Percentiles rank a stretch among this genome's conserved stretches.
Conservation (phyloP, 2,329 filamentous ascomycete genomes). For the Fusarium gaditjirri region DNA sequence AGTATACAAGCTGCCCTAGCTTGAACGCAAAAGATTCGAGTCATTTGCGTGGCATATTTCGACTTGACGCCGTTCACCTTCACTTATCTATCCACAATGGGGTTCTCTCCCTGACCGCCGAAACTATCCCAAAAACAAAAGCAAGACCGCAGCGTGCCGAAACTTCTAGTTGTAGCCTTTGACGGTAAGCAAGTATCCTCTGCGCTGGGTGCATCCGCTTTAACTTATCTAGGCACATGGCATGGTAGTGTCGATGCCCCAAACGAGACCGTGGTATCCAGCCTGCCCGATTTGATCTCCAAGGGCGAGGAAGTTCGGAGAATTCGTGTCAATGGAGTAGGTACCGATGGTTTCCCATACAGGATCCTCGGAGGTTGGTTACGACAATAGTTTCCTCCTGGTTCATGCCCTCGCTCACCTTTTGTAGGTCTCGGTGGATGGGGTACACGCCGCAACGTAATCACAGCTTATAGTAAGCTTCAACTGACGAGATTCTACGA, state of each 20-base stretch:
- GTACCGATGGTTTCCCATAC: fast-evolving
- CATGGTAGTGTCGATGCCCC: not conserved
- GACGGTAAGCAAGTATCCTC: no score
- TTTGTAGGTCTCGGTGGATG: not conserved
- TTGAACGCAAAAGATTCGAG: no score
- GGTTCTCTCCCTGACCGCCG: no score
- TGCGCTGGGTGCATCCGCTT: no score
- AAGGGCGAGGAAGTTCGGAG: fast-evolving
- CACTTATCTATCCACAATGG: no score
- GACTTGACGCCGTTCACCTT: no score
- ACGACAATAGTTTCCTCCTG: not conserved
- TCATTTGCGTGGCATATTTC: no score
- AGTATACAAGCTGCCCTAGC: no score
- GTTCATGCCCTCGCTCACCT: not conserved
- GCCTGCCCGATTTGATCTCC: not conserved
- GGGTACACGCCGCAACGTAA: not conserved
- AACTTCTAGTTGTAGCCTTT: no score
- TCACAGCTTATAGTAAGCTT: not conserved
- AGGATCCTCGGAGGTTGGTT: not conserved
- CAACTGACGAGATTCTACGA: no score
- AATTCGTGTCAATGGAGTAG: not conserved
- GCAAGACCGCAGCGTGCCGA: no score
- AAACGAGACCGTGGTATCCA: fast-evolving
- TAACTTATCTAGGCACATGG: not conserved
- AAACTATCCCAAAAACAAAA: no score